Evolutionary conservation across 2,329 filamentous ascomycete genomes (phyloP), one percentile per base, ranked within the genome.

Genomic region (Microsporum canis): DNA sequence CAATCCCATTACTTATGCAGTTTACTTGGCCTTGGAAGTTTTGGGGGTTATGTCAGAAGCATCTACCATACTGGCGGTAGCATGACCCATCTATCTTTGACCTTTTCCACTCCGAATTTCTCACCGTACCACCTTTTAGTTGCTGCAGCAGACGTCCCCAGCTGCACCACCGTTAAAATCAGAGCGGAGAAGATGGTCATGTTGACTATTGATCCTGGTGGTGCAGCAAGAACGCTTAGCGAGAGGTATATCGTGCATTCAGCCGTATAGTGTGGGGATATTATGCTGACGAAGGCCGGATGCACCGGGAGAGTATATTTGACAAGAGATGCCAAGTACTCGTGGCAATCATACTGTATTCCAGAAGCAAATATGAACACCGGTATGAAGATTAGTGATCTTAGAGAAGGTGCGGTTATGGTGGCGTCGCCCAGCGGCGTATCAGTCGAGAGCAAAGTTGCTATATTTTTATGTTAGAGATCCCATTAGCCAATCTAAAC

Each of bases 261-360:
- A 69, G 87, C 89, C 2, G 88, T 88, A 73, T 97, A 99, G 75
- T 99, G 94, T 17, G 94, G 91, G 67, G 88, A 95, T 43, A 96
- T 75, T 27, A 95, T 73, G 61, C 80, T 78, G 51, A 78, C 78
- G 73, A 97, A 99, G 61, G 88, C 75, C 2, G 86, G 85, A 63
- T 87, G 81, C 1, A 81, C 77, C 0, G 92, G 92, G 29, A 97
- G 79, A 8, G 88, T 88, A 74, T 99, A 97, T 70, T 91, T 92
- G 70, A 84, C 83, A 63, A 94, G 76, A 43, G 82, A 81, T 47
- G 85, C 84, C 23, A 94, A 80, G 67, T 91, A 80, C 60, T 76
- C 75, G 70, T 92, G 89, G 68, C 86, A 88, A 65, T 83, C 79
- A 72, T 92, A 83, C 71, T 99, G 94, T 65, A 88, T 78, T 31